Conservation (phyloP, 208 protist species). For the Acanthamoeba royreba region DNA sequence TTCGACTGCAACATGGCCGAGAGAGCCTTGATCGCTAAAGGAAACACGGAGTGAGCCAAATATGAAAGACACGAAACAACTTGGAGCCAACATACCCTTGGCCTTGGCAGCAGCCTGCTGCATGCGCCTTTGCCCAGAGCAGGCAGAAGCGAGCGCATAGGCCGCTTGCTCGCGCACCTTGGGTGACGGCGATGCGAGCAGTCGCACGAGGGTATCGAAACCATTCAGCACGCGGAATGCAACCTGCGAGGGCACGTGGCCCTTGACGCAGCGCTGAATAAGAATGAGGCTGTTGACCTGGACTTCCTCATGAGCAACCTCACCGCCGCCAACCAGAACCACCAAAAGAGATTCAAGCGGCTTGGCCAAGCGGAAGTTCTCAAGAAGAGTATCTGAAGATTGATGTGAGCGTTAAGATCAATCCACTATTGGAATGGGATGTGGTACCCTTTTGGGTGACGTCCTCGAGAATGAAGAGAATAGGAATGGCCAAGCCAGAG, state of each 20-base stretch:
- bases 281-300: background rate
- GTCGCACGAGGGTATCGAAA: background rate
- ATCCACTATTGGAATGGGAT: background rate
- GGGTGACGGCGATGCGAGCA: background rate
- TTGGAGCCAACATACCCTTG: background rate
- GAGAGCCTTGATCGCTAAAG: background rate
- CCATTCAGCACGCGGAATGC: background rate
- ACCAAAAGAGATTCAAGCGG: background rate
- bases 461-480: background rate
- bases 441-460: background rate
- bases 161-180: background rate
- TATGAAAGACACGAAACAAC: background rate
- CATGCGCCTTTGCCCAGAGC: background rate
- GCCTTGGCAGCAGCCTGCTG: background rate
- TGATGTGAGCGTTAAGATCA: background rate
- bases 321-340: background rate
- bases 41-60: background rate
- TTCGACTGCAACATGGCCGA: background rate
- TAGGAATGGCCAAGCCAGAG: background rate
- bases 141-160: background rate
- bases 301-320: background rate
- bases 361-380: conserved; percentile 15
- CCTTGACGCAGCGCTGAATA: background rate
- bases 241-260: conserved; percentile 7
- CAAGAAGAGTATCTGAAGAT: background rate